A percentile compares a stretch with the other conserved stretches of the same genome.
Conservation (phyloP, 441 rosid species). For the Populus hybrid region DNA sequence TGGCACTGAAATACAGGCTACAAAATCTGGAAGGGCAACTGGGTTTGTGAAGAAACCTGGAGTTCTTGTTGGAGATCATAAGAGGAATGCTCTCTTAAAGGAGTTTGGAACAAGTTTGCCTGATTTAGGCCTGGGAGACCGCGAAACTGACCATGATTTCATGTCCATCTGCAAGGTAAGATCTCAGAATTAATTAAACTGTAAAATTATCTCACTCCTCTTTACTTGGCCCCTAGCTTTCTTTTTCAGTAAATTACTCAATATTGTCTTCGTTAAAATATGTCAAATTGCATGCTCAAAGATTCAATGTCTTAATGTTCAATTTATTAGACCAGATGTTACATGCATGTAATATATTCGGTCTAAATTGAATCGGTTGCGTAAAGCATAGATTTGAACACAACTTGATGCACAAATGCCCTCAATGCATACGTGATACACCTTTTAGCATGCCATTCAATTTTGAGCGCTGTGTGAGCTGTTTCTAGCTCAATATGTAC, state of each 20-base stretch:
- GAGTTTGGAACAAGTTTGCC: slow-evolving; percentile 65
- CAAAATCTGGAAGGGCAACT: slow-evolving; percentile 71
- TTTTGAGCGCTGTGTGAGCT: slow-evolving; percentile 1
- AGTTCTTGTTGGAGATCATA: slow-evolving; percentile 56
- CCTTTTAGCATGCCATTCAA: background rate
- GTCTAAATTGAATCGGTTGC: background rate
- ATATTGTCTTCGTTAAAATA: no score
- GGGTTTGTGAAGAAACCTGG: slow-evolving; percentile 72
- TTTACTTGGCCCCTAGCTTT: background rate
- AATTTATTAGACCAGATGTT: background rate
- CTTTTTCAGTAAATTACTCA: background rate
- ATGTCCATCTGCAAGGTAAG: slow-evolving; percentile 92
- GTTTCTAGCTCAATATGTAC: background rate
- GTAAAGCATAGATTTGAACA: background rate
- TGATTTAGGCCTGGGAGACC: slow-evolving; percentile 79
- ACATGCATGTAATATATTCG: background rate
- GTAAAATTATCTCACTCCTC: background rate
- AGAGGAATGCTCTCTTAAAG: slow-evolving; percentile 54
- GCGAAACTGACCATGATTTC: slow-evolving; percentile 67
- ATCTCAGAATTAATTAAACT: background rate
- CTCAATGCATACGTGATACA: background rate
- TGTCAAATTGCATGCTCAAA: background rate
- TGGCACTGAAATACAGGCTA: slow-evolving; percentile 68
- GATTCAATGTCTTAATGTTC: background rate
- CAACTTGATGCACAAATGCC: no score